phyloP scores from a whole-genome alignment of 345 rosid genomes.

The Mercurialis annua region DNA sequence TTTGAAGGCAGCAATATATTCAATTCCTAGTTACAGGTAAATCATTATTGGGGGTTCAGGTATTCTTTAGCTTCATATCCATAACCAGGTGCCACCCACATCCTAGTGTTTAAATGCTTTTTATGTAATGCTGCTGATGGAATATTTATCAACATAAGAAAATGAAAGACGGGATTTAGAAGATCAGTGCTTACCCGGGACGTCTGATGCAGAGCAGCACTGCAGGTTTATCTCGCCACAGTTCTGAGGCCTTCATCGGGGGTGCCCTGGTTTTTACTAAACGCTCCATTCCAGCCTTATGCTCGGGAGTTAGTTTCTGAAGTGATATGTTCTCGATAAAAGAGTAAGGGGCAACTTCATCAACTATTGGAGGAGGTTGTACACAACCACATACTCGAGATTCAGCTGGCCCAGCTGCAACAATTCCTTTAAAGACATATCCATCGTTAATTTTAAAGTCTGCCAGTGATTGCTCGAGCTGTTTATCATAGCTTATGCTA shows the following conservation, averaged over 20 bases:
- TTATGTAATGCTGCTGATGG: neutral
- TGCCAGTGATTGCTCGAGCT: constrained; percentile 45
- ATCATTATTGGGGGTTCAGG: neutral
- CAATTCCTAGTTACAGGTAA: neutral
- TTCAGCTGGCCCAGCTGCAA: constrained; percentile 54
- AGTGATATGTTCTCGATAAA: constrained; percentile 45
- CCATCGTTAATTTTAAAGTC: constrained; percentile 54
- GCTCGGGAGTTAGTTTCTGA: constrained; percentile 51
- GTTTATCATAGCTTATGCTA: constrained; percentile 27
- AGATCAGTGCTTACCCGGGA: constrained; percentile 46
- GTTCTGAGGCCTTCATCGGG: constrained; percentile 56
- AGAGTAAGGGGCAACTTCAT: constrained; percentile 46
- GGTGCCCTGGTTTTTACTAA: constrained; percentile 51
- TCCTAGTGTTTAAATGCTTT: neutral
- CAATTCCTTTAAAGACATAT: constrained; percentile 56
- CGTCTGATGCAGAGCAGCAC: constrained; percentile 56
- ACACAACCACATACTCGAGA: constrained; percentile 59
- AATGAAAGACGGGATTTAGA: neutral
- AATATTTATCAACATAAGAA: neutral
- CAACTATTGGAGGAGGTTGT: constrained; percentile 49
- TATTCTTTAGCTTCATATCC: neutral
- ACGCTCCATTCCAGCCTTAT: constrained; percentile 52
- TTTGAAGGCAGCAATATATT: neutral
- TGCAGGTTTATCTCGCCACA: constrained; percentile 62
- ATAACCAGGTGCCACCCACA: neutral